Conservation (phyloP, 805 yeast species). For the Kodamaea hsintzibuensis region DNA sequence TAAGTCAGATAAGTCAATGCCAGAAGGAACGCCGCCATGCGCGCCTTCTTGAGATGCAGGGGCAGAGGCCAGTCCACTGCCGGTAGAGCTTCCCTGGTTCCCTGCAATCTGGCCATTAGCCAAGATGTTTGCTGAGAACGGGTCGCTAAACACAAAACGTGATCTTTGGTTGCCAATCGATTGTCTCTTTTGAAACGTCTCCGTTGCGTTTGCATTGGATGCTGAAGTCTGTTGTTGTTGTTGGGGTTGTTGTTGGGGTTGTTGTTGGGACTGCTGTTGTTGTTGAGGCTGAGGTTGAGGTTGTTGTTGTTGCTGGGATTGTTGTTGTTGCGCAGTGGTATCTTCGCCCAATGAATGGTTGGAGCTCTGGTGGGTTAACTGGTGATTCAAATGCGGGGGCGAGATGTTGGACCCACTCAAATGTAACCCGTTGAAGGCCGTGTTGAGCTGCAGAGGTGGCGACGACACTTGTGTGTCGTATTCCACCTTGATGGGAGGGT, state of each 20-base stretch:
- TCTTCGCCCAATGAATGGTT: constrained; percentile 6
- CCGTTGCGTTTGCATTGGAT: constrained; percentile 10
- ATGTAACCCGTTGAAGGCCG: constrained; percentile 29
- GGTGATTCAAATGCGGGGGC: constrained; percentile 30
- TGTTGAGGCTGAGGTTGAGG: neutral
- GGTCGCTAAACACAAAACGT: constrained; percentile 71
- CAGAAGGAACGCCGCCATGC: constrained; percentile 1
- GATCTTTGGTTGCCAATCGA: constrained; percentile 60
- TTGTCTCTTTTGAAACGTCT: constrained; percentile 48
- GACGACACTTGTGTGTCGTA: constrained; percentile 22
- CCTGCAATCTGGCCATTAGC: constrained; percentile 8
- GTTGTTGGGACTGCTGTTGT: too few species aligned
- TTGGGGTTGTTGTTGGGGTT: neutral
- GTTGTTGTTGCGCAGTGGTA: neutral
- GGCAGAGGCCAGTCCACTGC: constrained; percentile 5
- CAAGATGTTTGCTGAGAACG: constrained; percentile 30
- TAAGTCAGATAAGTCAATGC: constrained; percentile 35
- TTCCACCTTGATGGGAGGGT: constrained; percentile 39
- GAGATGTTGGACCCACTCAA: constrained; percentile 30
- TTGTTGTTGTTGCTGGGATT: neutral
- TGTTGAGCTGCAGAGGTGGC: constrained; percentile 13
- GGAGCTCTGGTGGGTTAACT: constrained; percentile 8
- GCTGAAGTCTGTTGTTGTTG: neutral
- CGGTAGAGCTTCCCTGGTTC: neutral
- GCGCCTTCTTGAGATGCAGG: constrained; percentile 14